Evolutionary conservation across 768 basidiomycete species (phyloP).

Genomic region (Tulasnella sp.): DNA sequence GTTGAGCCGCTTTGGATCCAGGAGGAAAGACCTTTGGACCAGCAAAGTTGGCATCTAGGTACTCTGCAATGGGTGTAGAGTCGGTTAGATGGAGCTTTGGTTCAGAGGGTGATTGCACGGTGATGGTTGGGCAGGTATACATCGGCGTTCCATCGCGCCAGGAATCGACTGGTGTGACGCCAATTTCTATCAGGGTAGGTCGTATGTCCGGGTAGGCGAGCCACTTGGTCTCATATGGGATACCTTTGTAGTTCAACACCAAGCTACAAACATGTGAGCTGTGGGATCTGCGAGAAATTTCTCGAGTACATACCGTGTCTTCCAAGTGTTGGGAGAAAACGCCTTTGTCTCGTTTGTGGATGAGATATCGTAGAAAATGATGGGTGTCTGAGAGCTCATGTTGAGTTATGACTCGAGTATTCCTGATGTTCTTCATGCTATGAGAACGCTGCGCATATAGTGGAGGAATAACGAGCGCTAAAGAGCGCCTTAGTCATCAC

Average conservation of each 20-base stretch:
- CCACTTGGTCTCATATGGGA: constrained; percentile 17
- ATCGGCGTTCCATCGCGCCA: constrained; percentile 23
- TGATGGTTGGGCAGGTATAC: constrained; percentile 60
- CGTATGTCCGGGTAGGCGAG: constrained; percentile 19
- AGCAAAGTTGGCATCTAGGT: constrained; percentile 55
- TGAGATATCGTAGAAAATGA: constrained; percentile 16
- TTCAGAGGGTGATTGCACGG: constrained; percentile 38
- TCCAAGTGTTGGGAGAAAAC: constrained; percentile 13
- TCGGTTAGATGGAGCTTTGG: constrained; percentile 45
- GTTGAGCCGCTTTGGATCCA: constrained; percentile 53
- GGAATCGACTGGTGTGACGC: constrained; percentile 11
- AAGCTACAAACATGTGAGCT: neutral
- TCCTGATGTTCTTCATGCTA: too few relatives aligned
- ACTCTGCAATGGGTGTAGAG: constrained; percentile 51
- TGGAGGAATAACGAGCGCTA: too few relatives aligned
- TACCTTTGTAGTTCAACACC: constrained; percentile 5
- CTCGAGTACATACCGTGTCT: neutral
- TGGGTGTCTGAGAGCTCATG: too few relatives aligned
- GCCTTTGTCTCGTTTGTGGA: neutral
- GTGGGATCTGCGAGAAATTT: neutral
- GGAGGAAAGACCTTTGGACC: constrained; percentile 59
- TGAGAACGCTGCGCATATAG: too few relatives aligned
- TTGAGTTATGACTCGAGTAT: too few relatives aligned
- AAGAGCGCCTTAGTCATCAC: too few relatives aligned
- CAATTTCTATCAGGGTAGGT: constrained; percentile 16